Evolutionary conservation across 352 stramenopile genomes (phyloP).

Genomic region (Hyaloperonospora arabidopsidis): DNA sequence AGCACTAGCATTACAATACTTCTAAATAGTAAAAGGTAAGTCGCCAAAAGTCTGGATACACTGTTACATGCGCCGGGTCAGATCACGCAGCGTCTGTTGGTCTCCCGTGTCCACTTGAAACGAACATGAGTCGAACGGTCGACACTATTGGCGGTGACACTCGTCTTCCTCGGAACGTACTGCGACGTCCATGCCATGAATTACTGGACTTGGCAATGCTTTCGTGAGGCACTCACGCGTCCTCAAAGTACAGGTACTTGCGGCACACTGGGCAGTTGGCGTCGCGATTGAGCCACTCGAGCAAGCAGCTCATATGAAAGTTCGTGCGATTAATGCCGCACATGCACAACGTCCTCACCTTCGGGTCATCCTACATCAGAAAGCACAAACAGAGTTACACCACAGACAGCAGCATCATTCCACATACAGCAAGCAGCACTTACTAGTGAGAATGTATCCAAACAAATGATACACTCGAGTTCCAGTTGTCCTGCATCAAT

Average conservation of each 20-base stretch:
- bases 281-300: conserved; percentile 83
- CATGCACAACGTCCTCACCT: conserved; percentile 78
- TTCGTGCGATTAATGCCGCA: conserved; percentile 87
- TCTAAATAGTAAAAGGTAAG: too few species aligned
- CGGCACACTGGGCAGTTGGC: conserved; percentile 81
- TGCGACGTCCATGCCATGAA: conserved; percentile 5
- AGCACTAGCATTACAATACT: too few species aligned
- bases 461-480: conserved; percentile 83
- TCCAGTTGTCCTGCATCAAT: conserved; percentile 55
- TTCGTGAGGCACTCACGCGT: conserved; percentile 31
- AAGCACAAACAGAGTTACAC: conserved; percentile 1
- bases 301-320: conserved; percentile 83
- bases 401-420: not conserved
- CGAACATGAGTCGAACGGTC: too few species aligned
- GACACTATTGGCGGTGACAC: not conserved
- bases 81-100: too few species aligned
- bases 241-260: conserved; percentile 83
- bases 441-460: conserved; percentile 62
- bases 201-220: not conserved
- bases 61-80: too few species aligned
- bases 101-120: too few species aligned
- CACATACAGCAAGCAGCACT: not conserved
- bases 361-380: conserved; percentile 47
- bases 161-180: conserved; percentile 1
- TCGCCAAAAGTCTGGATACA: too few species aligned